A percentile compares a stretch with the other conserved stretches of the same genome.
Evolutionary conservation across 192 early-diverging fungal genomes (phyloP).

Genomic region (Lobosporangium transversale): DNA sequence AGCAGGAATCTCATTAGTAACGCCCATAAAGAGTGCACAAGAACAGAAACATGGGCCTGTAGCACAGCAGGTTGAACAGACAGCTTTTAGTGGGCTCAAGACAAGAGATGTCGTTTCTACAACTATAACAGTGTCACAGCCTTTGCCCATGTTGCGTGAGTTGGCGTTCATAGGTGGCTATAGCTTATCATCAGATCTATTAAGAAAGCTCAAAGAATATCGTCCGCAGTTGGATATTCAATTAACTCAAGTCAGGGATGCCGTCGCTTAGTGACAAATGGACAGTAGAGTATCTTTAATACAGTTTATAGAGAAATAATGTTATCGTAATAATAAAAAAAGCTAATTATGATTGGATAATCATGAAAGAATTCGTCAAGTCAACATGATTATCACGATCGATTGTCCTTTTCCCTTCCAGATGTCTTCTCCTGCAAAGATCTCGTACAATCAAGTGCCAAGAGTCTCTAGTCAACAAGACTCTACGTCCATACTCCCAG

Average conservation of each 20-base stretch:
- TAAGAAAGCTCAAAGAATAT: background rate
- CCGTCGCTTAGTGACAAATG: too few relatives aligned
- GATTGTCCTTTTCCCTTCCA: constrained; percentile 22
- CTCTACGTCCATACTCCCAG: constrained; percentile 51
- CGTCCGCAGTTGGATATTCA: constrained; percentile 17
- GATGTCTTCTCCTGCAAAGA: constrained; percentile 47
- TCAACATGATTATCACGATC: background rate
- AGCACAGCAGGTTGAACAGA: background rate
- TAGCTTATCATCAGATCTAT: constrained; percentile 6
- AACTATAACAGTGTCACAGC: background rate
- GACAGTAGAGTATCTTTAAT: too few relatives aligned
- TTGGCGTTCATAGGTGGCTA: constrained; percentile 17
- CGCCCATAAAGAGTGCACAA: background rate
- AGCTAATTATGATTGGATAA: constrained; percentile 1
- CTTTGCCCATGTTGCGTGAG: background rate
- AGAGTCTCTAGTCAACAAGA: constrained; percentile 49
- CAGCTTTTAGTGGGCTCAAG: too few relatives aligned
- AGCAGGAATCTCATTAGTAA: background rate
- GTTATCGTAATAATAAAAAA: too few relatives aligned
- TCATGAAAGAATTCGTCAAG: background rate
- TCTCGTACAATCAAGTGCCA: constrained; percentile 62
- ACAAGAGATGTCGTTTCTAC: background rate
- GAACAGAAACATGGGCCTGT: background rate
- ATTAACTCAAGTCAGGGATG: constrained; percentile 11
- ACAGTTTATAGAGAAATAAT: too few relatives aligned